These are phyloP conservation scores for Aspergillus sp. DNA, from an alignment of 2,329 filamentous ascomycete species.

Conservation along the genomic window DNA sequence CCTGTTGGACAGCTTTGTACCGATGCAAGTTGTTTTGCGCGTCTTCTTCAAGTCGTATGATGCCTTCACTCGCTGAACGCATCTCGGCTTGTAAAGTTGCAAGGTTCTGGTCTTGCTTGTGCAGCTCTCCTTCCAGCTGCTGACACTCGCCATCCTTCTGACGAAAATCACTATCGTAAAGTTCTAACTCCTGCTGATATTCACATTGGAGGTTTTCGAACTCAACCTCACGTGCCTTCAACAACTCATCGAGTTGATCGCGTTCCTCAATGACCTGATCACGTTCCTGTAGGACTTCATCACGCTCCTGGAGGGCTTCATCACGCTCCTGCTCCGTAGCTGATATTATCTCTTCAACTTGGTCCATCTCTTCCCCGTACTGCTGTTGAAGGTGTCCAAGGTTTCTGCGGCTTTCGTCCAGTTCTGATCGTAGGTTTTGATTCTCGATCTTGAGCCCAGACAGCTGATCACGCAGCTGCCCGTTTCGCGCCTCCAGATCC, in stretches of 20 bases:
- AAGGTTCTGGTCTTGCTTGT: slow-evolving; percentile 80
- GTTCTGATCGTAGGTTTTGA: slow-evolving; percentile 79
- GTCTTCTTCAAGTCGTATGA: slow-evolving; percentile 86
- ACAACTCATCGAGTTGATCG: slow-evolving; percentile 43
- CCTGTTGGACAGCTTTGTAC: slow-evolving; percentile 79
- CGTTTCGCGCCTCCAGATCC: slow-evolving; percentile 79
- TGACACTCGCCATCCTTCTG: slow-evolving; percentile 70
- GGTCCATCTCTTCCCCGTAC: slow-evolving; percentile 78
- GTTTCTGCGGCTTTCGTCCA: slow-evolving; percentile 76
- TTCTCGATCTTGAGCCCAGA: slow-evolving; percentile 85
- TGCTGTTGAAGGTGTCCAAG: slow-evolving; percentile 71
- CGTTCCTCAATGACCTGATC: not conserved
- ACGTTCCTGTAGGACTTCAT: not conserved
- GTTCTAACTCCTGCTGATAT: slow-evolving; percentile 59
- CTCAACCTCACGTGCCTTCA: slow-evolving; percentile 60
- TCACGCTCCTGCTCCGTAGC: slow-evolving; percentile 62
- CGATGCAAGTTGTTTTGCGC: slow-evolving; percentile 74
- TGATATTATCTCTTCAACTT: slow-evolving; percentile 75
- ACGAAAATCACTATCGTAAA: slow-evolving; percentile 64
- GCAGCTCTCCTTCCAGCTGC: slow-evolving; percentile 68
- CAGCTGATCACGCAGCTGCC: slow-evolving; percentile 79
- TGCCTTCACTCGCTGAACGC: slow-evolving; percentile 82
- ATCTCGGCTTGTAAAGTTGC: slow-evolving; percentile 91
- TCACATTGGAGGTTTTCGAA: slow-evolving; percentile 55
- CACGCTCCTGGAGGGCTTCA: not conserved